Evolutionary conservation across 1,284 basidiomycete species (phyloP).

Genomic region (Xanthoconium separans): DNA sequence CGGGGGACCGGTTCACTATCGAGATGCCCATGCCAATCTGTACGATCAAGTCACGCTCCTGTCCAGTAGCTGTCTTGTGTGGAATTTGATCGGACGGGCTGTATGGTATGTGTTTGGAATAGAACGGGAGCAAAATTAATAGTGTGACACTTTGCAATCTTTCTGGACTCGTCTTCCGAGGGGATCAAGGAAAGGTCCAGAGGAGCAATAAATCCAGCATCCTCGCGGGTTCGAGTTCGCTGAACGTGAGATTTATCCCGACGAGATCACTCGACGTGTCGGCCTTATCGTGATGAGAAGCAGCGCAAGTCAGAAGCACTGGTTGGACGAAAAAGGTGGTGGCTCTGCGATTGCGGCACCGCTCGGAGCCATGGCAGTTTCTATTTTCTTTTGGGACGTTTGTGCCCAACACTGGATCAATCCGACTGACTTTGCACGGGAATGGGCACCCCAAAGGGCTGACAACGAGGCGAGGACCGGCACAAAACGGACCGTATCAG

Average conservation of each 20-base stretch:
- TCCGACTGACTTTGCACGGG: not conserved
- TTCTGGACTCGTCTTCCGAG: not conserved
- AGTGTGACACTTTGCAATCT: not conserved
- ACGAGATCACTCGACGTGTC: not conserved
- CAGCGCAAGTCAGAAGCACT: conserved; percentile 17
- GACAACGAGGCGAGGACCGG: too few relatives aligned
- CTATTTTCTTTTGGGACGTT: conserved; percentile 5
- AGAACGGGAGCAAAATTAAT: conserved; percentile 7
- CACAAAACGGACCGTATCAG: too few relatives aligned
- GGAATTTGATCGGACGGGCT: conserved; percentile 2
- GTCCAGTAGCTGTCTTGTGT: not conserved
- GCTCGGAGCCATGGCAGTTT: conserved; percentile 5
- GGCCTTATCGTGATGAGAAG: conserved; percentile 6
- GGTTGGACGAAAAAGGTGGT: not conserved
- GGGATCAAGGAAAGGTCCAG: not conserved
- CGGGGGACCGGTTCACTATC: conserved; percentile 1
- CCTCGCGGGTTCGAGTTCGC: not conserved
- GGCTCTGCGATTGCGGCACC: conserved; percentile 13
- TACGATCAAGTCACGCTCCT: conserved; percentile 1
- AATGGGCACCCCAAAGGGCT: not conserved
- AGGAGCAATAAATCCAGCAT: not conserved
- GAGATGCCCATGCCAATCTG: conserved; percentile 3
- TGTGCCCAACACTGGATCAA: conserved; percentile 16
- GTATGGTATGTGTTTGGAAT: not conserved
- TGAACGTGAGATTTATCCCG: not conserved